A percentile compares a stretch with the other conserved stretches of the same genome.
Conservation (phyloP, 495 filamentous ascomycete species). For the Amniculicola lignicola region DNA sequence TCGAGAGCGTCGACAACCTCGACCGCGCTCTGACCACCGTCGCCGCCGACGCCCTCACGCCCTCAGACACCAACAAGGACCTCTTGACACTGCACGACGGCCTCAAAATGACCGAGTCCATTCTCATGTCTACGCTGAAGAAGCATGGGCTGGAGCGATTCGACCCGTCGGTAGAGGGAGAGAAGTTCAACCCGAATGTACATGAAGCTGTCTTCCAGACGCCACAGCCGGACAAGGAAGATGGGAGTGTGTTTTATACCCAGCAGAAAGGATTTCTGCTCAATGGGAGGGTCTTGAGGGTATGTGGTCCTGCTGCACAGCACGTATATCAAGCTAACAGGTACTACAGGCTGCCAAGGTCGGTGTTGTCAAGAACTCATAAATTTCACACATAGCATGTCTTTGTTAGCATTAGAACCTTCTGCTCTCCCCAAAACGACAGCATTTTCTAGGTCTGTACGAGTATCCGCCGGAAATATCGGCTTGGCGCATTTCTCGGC, state of each 20-base stretch:
- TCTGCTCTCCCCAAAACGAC: background rate
- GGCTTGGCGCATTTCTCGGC: background rate
- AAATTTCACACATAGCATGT: slow-evolving; percentile 8
- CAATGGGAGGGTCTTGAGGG: slow-evolving; percentile 83
- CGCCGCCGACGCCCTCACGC: slow-evolving; percentile 63
- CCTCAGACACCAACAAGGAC: slow-evolving; percentile 52
- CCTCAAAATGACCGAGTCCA: slow-evolving; percentile 88
- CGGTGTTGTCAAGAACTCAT: slow-evolving; percentile 76
- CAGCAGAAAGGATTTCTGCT: slow-evolving; percentile 93
- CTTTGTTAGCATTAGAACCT: background rate
- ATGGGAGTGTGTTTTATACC: slow-evolving; percentile 84
- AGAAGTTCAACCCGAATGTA: slow-evolving; percentile 88
- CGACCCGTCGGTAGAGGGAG: slow-evolving; percentile 60
- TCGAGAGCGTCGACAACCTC: slow-evolving; percentile 94
- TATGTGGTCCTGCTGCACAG: slow-evolving; percentile 42
- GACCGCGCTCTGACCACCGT: slow-evolving; percentile 85
- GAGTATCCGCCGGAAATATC: background rate
- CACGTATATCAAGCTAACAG: slow-evolving; percentile 16
- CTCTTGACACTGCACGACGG: slow-evolving; percentile 80
- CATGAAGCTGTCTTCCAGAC: slow-evolving; percentile 96
- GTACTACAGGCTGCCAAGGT: slow-evolving; percentile 74
- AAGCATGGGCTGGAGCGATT: slow-evolving; percentile 94
- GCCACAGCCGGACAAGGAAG: slow-evolving; percentile 75
- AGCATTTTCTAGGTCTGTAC: background rate
- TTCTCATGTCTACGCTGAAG: slow-evolving; percentile 81